Evolutionary conservation across 495 filamentous ascomycete genomes (phyloP).

Genomic region (Talaromyces wortmannii): DNA sequence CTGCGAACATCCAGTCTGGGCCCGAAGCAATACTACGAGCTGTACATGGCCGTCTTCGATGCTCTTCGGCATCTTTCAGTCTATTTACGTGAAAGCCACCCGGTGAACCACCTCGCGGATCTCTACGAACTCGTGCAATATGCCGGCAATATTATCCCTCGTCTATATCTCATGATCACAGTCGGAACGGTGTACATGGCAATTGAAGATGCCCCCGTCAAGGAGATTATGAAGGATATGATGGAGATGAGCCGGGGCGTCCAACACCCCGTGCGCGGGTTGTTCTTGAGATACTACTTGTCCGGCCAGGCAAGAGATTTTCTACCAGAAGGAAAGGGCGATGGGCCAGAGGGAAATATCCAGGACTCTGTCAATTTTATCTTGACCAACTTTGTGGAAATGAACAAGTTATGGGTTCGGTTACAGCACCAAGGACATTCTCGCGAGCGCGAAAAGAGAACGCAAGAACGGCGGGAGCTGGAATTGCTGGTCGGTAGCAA

Average conservation of each 20-base stretch:
- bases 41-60: conserved; percentile 99
- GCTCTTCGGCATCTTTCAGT: conserved; percentile 93
- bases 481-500: conserved; percentile 95
- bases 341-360: conserved; percentile 90
- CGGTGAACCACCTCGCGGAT: conserved; percentile 95
- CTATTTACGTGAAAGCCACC: conserved; percentile 94
- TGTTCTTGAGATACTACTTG: conserved; percentile 94
- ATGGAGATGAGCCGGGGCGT: conserved; percentile 99
- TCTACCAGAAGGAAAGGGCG: conserved; percentile 71
- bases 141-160: conserved; percentile 95
- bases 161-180: conserved; percentile 97
- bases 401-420: conserved; percentile 99
- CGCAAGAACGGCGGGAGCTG: conserved; percentile 89
- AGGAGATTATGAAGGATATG: conserved; percentile 99
- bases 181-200: conserved; percentile 99
- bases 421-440: conserved; percentile 97
- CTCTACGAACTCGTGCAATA: conserved; percentile 98
- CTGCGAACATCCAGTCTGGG: conserved; percentile 91
- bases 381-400: conserved; percentile 97
- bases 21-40: conserved; percentile 98
- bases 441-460: conserved; percentile 83
- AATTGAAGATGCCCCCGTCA: conserved; percentile 95
- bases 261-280: conserved; percentile 88
- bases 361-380: conserved; percentile 97
- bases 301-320: conserved; percentile 88